Percentiles rank a stretch among this genome's conserved stretches.
Evolutionary conservation across 2,329 filamentous ascomycete species (phyloP).

Genomic region (Alternaria sp.): DNA sequence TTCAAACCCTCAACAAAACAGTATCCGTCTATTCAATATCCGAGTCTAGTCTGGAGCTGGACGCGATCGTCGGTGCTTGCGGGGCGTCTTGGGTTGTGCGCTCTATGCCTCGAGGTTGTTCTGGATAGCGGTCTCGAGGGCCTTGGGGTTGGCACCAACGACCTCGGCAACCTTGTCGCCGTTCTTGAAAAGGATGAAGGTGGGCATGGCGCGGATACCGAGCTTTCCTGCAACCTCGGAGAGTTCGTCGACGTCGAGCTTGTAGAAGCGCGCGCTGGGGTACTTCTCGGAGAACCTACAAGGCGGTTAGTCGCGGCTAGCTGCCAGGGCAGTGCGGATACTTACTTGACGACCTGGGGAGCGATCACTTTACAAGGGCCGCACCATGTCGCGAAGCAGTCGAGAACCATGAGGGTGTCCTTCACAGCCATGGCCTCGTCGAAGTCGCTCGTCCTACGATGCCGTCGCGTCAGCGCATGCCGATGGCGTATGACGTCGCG

Average conservation of each 20-base stretch:
- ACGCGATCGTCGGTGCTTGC: slow-evolving; percentile 11
- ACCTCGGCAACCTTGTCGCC: slow-evolving; percentile 75
- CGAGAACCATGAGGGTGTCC: slow-evolving; percentile 73
- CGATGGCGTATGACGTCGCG: slow-evolving; percentile 19
- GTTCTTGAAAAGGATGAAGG: slow-evolving; percentile 83
- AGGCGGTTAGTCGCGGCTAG: slow-evolving; percentile 1
- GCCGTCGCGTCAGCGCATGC: slow-evolving; percentile 12
- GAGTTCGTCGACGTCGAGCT: slow-evolving; percentile 88
- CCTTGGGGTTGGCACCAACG: slow-evolving; percentile 79
- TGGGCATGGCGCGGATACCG: slow-evolving; percentile 88
- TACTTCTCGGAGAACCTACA: slow-evolving; percentile 65
- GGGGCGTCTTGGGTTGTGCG: slow-evolving; percentile 1
- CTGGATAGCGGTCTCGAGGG: slow-evolving; percentile 64
- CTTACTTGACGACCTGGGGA: slow-evolving; percentile 72
- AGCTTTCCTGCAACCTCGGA: slow-evolving; percentile 77
- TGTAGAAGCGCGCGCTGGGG: slow-evolving; percentile 74
- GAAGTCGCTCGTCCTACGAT: slow-evolving; percentile 65
- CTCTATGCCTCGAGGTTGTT: slow-evolving; percentile 34
- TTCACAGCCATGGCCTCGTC: slow-evolving; percentile 58
- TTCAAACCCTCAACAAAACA: neutral
- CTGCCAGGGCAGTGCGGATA: neutral
- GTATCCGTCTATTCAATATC: slow-evolving; percentile 8
- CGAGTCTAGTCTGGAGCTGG: slow-evolving; percentile 13
- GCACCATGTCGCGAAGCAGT: slow-evolving; percentile 91
- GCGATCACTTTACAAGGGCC: slow-evolving; percentile 93